phyloP scores from a whole-genome alignment of 2,329 filamentous ascomycete genomes.

The Aureobasidium melanogenum region DNA sequence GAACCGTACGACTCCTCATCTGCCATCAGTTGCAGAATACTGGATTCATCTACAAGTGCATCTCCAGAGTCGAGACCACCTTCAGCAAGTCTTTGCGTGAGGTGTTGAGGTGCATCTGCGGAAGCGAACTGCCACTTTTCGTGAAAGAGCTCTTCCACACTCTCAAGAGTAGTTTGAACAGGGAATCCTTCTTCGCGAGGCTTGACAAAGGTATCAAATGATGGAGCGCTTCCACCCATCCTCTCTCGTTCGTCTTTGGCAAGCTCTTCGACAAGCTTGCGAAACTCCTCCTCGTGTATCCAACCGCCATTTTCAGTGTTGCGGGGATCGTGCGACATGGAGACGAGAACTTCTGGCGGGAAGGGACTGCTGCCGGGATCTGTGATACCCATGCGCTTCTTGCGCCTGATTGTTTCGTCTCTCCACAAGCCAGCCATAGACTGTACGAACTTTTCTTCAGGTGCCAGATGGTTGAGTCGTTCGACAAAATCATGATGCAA shows the following conservation, averaged over 20 bases:
- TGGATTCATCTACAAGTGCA: constrained; percentile 55
- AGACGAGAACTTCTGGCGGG: constrained; percentile 68
- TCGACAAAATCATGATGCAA: constrained; percentile 87
- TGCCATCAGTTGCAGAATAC: constrained; percentile 41
- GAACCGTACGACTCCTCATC: constrained; percentile 33
- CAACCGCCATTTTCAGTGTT: constrained; percentile 67
- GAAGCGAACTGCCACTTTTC: constrained; percentile 41
- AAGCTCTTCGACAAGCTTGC: constrained; percentile 54
- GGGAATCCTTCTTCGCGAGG: constrained; percentile 35
- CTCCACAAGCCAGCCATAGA: constrained; percentile 93
- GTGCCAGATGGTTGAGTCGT: constrained; percentile 50
- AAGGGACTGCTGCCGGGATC: constrained; percentile 66
- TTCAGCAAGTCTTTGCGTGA: neutral
- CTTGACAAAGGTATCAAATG: constrained; percentile 58
- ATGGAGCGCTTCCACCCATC: constrained; percentile 30
- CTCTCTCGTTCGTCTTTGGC: constrained; percentile 54
- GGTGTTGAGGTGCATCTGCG: neutral
- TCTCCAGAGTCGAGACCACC: constrained; percentile 16
- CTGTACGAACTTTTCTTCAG: constrained; percentile 73
- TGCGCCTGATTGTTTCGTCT: constrained; percentile 75
- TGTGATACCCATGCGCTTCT: constrained; percentile 56
- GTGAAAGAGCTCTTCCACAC: constrained; percentile 79
- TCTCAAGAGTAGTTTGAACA: constrained; percentile 71
- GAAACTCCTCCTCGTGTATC: constrained; percentile 85
- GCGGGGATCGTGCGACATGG: constrained; percentile 78